Base-by-base conservation (phyloP, 805 yeast genomes). In the Tetrapisispora namnaoensis region DNA sequence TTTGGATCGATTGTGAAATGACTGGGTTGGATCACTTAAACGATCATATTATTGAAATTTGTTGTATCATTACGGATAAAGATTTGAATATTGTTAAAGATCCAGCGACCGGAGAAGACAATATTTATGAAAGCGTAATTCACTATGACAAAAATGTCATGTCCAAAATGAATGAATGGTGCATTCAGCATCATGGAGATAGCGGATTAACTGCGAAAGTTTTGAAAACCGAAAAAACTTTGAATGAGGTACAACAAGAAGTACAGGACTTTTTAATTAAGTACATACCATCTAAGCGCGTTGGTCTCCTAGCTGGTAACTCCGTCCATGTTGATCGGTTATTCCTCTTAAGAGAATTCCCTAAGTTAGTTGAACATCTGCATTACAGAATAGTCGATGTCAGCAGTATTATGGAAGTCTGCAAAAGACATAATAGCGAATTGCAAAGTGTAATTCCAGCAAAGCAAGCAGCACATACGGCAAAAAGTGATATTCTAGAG, bases 1-100 rank as follows among this genome's bases (percentile, higher is more conserved):
- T 93, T 4, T 93, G 99, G 99, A 75, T 93, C 17, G 99, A 93
- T 68, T 93, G 98, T 67, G 99, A 93, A 65, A 93, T 93, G 99
- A 93, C 99, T 0, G 99, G 99, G 0, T 70, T 93, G 37, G 84
- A 91, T 57, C 80, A 82, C n/a, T 65, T 69, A 44, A 72, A 74
- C n/a, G 98, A 93, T 63, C 79, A 77, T 50, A 90, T 93, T 56
- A 86, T 93, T 51, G 99, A 93, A 66, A 82, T 93, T 27, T 87
- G 96, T 63, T 89, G 96, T 63, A 70, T 91, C 37, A 73, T 93
- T 42, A 93, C 99, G 1, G 95, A 91, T 60, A 88, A 86, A 10
- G 70, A 87, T 51, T 73, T 93, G 52, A 78, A 85, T 47, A 57
- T 86, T 3, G 69, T 88, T 1, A 95, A 87, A 20, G 48, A 45